Base-by-base conservation (phyloP, 495 filamentous ascomycete genomes). In the Clohesyomyces aquaticus region DNA sequence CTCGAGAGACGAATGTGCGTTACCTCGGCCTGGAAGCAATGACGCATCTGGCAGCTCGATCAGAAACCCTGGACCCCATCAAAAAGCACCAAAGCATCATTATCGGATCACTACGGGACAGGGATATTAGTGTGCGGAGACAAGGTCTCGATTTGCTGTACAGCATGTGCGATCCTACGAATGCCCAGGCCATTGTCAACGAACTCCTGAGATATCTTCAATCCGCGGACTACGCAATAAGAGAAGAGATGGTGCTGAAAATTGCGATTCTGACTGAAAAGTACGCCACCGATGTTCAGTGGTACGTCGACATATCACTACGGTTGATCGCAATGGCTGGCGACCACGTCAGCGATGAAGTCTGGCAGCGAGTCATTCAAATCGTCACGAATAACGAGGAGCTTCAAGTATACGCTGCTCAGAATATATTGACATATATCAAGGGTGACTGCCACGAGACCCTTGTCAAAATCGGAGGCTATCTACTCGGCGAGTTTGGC, bases 311-410 rank as follows among this genome's bases (percentile, higher is more conserved):
- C 72, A 96, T 97, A 61, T 96, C 94, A 3, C 78, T 99, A 65
- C 89, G 93, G 53, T 84, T 99, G 26, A 90, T 99, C 59, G 92
- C 95, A 25, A 89, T 97, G 82, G 95, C 95, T 10, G 95, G 95
- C 62, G 95, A 99, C 70, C 95, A 98, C 77, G 93, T 99, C 56
- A 97, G 93, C 75, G 95, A 99, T 56, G 95, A 99, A 77, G 95
- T 99, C 23, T 99, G 95, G 95, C 95, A 99, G 67, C 87, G 95
- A 67, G 93, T 99, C 57, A 97, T 96, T 65, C 95, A 98, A 75
- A 98, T 99, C 68, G 93, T 99, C 60, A 97, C 95, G 38, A 99
- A 99, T 77, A 99, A 99, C 76, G 95, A 99, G 73, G 93, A 96
- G 74, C 81, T 98, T 41, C 94, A 98, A 77, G 88, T 95, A 1